These are phyloP conservation scores for Bauhinia variegata DNA, from an alignment of 306 rosid genomes.

Conservation along the genomic window DNA sequence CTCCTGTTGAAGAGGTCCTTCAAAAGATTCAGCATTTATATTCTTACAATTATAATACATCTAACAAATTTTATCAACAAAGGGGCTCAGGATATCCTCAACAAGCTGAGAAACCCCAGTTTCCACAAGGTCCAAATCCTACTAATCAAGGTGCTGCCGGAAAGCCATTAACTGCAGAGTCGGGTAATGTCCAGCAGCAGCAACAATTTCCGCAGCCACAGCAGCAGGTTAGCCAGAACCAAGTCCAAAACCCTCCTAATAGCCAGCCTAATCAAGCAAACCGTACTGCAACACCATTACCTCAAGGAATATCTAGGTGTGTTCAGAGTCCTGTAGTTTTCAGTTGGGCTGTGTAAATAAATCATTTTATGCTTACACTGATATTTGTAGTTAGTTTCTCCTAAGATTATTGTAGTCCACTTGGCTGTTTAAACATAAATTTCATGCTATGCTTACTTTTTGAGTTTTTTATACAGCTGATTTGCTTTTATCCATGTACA, in stretches of 20 bases:
- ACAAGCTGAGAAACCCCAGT: conserved; percentile 77
- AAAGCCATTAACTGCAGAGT: conserved; percentile 71
- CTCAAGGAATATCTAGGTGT: conserved; percentile 98
- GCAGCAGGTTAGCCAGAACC: conserved; percentile 68
- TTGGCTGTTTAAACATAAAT: conserved; percentile 33
- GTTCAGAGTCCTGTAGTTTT: conserved; percentile 84
- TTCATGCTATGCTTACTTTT: conserved; percentile 40
- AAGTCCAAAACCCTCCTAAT: conserved; percentile 58
- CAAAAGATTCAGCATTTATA: conserved; percentile 91
- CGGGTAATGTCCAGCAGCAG: conserved; percentile 79
- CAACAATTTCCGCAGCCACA: conserved; percentile 80
- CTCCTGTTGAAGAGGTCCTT: conserved; percentile 94
- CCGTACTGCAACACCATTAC: conserved; percentile 75
- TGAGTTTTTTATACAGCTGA: conserved; percentile 27
- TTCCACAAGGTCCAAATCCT: conserved; percentile 60
- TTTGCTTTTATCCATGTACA: conserved; percentile 14
- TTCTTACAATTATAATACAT: conserved; percentile 68
- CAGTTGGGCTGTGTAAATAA: conserved; percentile 52
- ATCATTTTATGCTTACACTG: conserved; percentile 43
- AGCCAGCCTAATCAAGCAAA: conserved; percentile 79
- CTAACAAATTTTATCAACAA: conserved; percentile 75
- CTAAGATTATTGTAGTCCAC: conserved; percentile 29
- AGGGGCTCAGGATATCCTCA: conserved; percentile 66
- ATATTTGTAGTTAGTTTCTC: conserved; percentile 48
- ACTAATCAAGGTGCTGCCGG: conserved; percentile 63